A percentile compares a stretch with the other conserved stretches of the same genome.
These are phyloP conservation scores for Pseudozyma sp. DNA, from an alignment of 1,284 basidiomycete species.

Conservation along the genomic window DNA sequence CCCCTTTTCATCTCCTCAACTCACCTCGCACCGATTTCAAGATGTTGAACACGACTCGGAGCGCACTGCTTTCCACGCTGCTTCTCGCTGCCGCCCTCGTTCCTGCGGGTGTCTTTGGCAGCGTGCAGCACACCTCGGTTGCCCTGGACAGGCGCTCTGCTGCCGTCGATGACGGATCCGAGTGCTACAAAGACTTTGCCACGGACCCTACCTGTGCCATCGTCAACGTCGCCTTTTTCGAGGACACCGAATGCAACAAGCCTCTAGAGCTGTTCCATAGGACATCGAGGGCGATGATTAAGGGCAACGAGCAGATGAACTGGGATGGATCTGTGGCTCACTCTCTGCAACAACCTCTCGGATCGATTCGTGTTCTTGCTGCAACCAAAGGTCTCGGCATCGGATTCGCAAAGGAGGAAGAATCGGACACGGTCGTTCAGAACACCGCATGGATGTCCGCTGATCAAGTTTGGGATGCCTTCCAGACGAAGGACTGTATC, in stretches of 20 bases:
- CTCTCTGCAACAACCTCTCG: conserved; percentile 13
- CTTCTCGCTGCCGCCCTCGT: conserved; percentile 9
- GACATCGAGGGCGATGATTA: conserved; percentile 4
- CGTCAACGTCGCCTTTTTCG: conserved; percentile 32
- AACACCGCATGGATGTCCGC: conserved; percentile 40
- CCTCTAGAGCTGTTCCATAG: conserved; percentile 12
- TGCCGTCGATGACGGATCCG: conserved; percentile 3
- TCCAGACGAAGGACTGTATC: conserved; percentile 19
- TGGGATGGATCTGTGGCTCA: conserved; percentile 27
- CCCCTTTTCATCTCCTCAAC: neutral
- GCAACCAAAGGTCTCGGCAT: conserved; percentile 27
- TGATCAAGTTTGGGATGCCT: conserved; percentile 12
- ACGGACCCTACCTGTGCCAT: conserved; percentile 26
- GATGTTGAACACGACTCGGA: conserved; percentile 11
- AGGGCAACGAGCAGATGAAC: conserved; percentile 34
- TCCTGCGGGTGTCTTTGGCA: conserved; percentile 10
- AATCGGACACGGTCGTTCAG: conserved; percentile 32
- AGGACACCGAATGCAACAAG: conserved; percentile 16
- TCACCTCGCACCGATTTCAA: neutral
- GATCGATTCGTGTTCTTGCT: conserved; percentile 32
- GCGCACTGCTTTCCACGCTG: conserved; percentile 13
- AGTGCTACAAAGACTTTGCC: conserved; percentile 28
- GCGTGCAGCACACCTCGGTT: conserved; percentile 6
- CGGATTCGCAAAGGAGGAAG: conserved; percentile 28
- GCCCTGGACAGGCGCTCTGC: conserved; percentile 22